These are phyloP conservation scores for Ophiostoma fasciatum DNA, from an alignment of 2,329 filamentous ascomycete species.

Conservation along the genomic window DNA sequence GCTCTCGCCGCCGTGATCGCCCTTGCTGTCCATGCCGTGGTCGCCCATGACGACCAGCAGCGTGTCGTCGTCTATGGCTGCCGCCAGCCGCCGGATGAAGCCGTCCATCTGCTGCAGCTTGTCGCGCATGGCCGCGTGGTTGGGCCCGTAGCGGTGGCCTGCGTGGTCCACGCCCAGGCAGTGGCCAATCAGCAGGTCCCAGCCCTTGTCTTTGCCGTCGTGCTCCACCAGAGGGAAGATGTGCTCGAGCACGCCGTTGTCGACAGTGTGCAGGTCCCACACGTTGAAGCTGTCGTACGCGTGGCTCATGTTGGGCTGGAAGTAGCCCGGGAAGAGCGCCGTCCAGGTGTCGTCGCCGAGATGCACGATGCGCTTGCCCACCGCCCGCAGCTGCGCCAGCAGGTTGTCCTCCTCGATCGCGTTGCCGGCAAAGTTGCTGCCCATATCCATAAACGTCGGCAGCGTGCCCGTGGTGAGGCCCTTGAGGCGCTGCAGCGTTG, in stretches of 20 bases:
- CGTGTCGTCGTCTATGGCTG: constrained; percentile 66
- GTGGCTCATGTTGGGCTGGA: constrained; percentile 69
- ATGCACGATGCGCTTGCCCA: constrained; percentile 67
- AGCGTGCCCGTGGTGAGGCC: constrained; percentile 89
- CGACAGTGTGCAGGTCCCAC: constrained; percentile 92
- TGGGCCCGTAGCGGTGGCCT: constrained; percentile 86
- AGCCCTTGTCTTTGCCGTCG: constrained; percentile 37
- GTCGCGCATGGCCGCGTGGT: constrained; percentile 79
- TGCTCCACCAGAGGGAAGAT: constrained; percentile 67
- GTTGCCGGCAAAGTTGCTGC: constrained; percentile 88
- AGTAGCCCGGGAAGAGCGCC: constrained; percentile 82
- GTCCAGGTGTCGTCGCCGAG: constrained; percentile 98
- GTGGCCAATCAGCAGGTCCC: constrained; percentile 93
- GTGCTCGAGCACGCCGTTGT: constrained; percentile 86
- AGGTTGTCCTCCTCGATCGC: constrained; percentile 87
- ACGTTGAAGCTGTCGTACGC: constrained; percentile 97
- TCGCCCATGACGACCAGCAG: constrained; percentile 96
- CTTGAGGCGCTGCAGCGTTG: constrained; percentile 83
- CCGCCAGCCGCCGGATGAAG: constrained; percentile 58
- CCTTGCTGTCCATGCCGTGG: constrained; percentile 95
- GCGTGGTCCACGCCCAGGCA: constrained; percentile 94
- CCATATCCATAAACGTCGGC: constrained; percentile 85
- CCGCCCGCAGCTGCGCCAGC: constrained; percentile 49
- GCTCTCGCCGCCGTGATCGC: constrained; percentile 95
- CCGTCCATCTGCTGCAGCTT: constrained; percentile 87